Evolutionary conservation across 768 basidiomycete species (phyloP).

Genomic region (Suillus alpinus): DNA sequence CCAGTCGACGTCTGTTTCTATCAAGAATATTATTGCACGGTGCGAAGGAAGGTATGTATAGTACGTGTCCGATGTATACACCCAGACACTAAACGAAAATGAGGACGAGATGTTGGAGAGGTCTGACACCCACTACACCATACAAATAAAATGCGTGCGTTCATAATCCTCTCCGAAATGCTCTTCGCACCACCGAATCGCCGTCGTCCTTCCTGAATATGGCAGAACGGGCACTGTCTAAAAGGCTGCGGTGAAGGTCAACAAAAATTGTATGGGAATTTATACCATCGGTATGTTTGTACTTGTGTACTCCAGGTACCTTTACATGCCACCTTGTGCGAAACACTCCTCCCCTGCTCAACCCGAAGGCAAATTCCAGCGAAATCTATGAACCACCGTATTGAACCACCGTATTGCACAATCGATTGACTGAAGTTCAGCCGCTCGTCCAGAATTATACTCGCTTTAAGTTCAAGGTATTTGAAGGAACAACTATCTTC

Average conservation of each 20-base stretch:
- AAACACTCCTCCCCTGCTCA: neutral
- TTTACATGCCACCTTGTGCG: neutral
- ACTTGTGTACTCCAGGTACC: slow-evolving; percentile 18
- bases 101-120: slow-evolving; percentile 50
- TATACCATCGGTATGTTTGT: slow-evolving; percentile 25
- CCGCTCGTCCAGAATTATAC: neutral
- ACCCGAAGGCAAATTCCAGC: no score
- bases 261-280: neutral
- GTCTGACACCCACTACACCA: slow-evolving; percentile 65
- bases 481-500: no score
- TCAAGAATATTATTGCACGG: neutral
- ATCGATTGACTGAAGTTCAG: neutral
- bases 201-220: slow-evolving; percentile 47
- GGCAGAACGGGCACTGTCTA: slow-evolving; percentile 72
- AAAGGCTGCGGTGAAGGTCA: slow-evolving; percentile 47
- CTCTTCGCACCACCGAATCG: slow-evolving; percentile 72
- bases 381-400: neutral
- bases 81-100: neutral
- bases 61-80: neutral
- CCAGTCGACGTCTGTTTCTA: neutral
- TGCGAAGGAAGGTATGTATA: neutral
- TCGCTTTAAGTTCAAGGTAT: neutral
- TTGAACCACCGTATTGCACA: neutral
- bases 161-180: slow-evolving; percentile 55
- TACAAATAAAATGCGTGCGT: slow-evolving; percentile 44